Conservation (phyloP, 371 early-diverging fungal species). For the Mortierella sp. region DNA sequence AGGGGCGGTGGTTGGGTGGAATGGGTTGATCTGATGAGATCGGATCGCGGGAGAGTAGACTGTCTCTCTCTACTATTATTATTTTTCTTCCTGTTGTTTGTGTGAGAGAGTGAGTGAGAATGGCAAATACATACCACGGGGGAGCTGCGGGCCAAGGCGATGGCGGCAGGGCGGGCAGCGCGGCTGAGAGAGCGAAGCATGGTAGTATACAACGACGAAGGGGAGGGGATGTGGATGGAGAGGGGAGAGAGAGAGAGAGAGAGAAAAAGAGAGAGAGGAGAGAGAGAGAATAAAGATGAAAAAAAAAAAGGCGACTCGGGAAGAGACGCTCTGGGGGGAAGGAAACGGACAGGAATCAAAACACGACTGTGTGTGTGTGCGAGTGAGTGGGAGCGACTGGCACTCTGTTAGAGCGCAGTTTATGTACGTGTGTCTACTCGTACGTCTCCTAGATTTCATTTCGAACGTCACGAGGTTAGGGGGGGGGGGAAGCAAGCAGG, state of each 20-base stretch:
- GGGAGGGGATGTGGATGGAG: constrained; percentile 25
- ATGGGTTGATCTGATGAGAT: too few species aligned
- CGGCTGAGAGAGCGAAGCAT: constrained; percentile 53
- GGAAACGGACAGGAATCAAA: neutral
- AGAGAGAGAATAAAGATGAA: neutral
- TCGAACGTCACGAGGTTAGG: neutral
- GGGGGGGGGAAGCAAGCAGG: too few species aligned
- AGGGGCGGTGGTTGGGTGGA: neutral
- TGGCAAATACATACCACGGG: constrained; percentile 50
- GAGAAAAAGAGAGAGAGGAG: constrained; percentile 16
- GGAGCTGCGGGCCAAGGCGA: constrained; percentile 52
- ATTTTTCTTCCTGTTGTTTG: too few species aligned
- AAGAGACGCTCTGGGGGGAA: neutral
- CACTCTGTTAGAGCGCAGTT: neutral
- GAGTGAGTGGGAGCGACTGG: too few species aligned
- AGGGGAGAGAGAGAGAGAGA: constrained; percentile 23
- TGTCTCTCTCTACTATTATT: too few species aligned
- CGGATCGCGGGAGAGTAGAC: too few species aligned
- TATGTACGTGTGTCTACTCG: too few species aligned
- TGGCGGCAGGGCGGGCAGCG: constrained; percentile 54
- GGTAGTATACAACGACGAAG: constrained; percentile 15
- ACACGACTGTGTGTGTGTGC: too few species aligned
- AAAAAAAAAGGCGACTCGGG: constrained; percentile 1
- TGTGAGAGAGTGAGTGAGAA: neutral
- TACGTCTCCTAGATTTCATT: neutral